Percentiles rank a stretch among this genome's conserved stretches.
phyloP scores from a whole-genome alignment of 331 rosid genomes.

The Acacia concinna region DNA sequence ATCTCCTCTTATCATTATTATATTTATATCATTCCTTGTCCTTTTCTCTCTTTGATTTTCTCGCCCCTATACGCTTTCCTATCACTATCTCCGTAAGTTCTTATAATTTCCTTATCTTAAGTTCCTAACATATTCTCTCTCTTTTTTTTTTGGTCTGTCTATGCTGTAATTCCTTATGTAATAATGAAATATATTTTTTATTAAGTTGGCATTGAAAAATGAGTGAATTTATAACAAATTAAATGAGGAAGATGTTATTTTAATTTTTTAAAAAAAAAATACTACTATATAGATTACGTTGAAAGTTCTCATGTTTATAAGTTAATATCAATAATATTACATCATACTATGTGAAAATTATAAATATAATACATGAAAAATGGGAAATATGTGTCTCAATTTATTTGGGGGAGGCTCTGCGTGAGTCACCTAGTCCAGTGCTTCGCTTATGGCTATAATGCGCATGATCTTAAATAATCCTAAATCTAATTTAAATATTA shows the following conservation, averaged over 20 bases:
- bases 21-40: not conserved
- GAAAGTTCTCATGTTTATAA: not conserved
- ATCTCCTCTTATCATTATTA: not conserved
- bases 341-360: no score
- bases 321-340: no score
- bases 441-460: not conserved
- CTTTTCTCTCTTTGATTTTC: not conserved
- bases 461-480: not conserved
- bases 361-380: not conserved
- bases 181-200: not conserved
- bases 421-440: not conserved
- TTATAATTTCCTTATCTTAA: not conserved
- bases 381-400: not conserved
- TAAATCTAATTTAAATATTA: not conserved
- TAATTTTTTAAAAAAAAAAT: no score
- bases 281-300: not conserved
- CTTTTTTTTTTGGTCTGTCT: not conserved
- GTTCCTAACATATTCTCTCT: not conserved
- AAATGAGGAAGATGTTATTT: not conserved
- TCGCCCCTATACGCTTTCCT: not conserved
- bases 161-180: not conserved
- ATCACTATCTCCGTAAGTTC: not conserved
- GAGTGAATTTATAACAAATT: not conserved
- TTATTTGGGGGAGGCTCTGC: not conserved
- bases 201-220: not conserved